Base-by-base conservation (phyloP, 495 filamentous ascomycete species). In the Ramalina peruviana region DNA sequence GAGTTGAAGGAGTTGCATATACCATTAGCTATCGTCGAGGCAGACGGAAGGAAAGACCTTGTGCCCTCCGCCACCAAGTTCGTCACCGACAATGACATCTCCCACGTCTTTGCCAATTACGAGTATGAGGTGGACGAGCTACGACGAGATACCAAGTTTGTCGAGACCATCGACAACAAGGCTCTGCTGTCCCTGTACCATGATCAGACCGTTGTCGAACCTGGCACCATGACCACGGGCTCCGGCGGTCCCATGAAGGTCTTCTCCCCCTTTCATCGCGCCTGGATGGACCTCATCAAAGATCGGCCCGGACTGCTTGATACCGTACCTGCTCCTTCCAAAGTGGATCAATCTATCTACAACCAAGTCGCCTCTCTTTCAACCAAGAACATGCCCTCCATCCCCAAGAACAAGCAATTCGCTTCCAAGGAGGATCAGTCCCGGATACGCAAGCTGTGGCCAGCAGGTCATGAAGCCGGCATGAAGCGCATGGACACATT, bases 71-170 rank as follows among this genome's bases (percentile, higher is more conserved):
- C 69, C 6, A 44, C 61, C 40, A 49, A 67, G n/a, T 72, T 72
- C 33, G 30, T 66, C 6, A 58, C 59, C 36, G 57, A 67, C 19
- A 59, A 72, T 33, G 54, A 60, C 13, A 51, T 66, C 6, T 62
- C 58, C 1, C 81, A 86, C 52, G 36, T 87, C 7, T 87, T 74
- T 52, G 75, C 78, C 17, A 85, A 86, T 52, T 72, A 81, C 36
- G 84, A 88, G 57, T 88, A 87, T 59, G 84, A 88, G 60, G 81
- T 86, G 10, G 84, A 88, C 55, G 84, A 88, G 63, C 58, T 88
- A 27, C 64, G 82, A 47, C 52, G 68, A 4, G 68, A 72, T 19
- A 61, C 65, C 49, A 60, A 62, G 30, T 50, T 69, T 5, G 53
- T 66, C 3, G 52, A 63, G 36, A 49, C 57, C 0, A 37, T 61